Evolutionary conservation across 2,329 filamentous ascomycete species (phyloP), one percentile per base, ranked within the genome.

Genomic region (Aspergillus unguis): DNA sequence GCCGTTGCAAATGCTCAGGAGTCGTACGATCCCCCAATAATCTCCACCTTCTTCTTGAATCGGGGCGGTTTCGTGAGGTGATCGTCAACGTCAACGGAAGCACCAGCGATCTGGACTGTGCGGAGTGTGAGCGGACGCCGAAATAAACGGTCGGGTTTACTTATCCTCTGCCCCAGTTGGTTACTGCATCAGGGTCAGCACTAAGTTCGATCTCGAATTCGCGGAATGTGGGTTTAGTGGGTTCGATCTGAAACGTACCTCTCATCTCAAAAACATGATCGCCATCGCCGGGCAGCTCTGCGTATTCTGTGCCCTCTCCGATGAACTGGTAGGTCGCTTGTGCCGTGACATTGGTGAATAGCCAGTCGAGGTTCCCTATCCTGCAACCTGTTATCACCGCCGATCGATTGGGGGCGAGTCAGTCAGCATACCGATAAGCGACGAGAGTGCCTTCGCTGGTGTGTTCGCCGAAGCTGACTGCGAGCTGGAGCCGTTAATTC

Each of bases 141-240:
- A 5, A 3, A 5, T 10, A 2, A 23, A 8, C 10, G 38, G 8
- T 32, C 2, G 5, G 49, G 33, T 41, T 32, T 31, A 68, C 65
- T 66, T 67, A 68, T 67, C 81, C 81, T 58, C 79, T 80, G 11
- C 75, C 80, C 81, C 80, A 85, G 59, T 85, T 85, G 1, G 81
- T 81, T 11, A 85, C 81, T 62, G 49, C 7, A 37, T 26, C 8
- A 11, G 17, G 17, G 46, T 44, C 7, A 35, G 36, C 6, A 35
- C 32, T 23, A 17, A 17, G 4, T 25, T 10, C n/a, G 8, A 6
- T 27, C 8, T 38, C 6, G 3, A 2, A 17, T 7, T 23, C 36
- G 36, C 6, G 10, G 10, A n/a, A 4, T 38, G 6, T 7, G 3
- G 9, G 2, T 10, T 11, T 11, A 9, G 10, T 33, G 28, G 10